These are phyloP conservation scores for Syzygium grande DNA, from an alignment of 345 rosid species.

Conservation along the genomic window DNA sequence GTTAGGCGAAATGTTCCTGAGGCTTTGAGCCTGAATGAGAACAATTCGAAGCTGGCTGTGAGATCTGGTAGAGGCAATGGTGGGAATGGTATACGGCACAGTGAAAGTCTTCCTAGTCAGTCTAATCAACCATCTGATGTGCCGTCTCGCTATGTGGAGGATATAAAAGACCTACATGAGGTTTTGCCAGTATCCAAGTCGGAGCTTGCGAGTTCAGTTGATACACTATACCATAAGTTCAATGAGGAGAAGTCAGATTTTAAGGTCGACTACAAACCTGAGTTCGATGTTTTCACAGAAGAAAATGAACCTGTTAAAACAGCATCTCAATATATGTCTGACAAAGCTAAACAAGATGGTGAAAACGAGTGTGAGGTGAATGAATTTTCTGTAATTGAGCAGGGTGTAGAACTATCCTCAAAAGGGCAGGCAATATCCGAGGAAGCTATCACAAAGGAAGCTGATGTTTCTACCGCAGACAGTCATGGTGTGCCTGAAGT, in stretches of 20 bases:
- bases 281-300: constrained; percentile 23
- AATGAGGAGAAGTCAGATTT: constrained; percentile 44
- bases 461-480: constrained; percentile 10
- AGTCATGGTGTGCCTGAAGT: constrained; percentile 22
- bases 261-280: constrained; percentile 25
- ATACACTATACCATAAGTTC: constrained; percentile 31
- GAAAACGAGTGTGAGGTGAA: constrained; percentile 27
- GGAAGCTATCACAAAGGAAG: constrained; percentile 12
- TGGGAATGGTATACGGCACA: constrained; percentile 20
- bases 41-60: constrained; percentile 18
- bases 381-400: constrained; percentile 31
- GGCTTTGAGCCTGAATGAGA: constrained; percentile 29
- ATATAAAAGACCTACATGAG: constrained; percentile 76
- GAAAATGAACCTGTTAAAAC: constrained; percentile 24
- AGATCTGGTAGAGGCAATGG: constrained; percentile 29
- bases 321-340: constrained; percentile 4
- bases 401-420: constrained; percentile 25
- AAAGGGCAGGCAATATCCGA: constrained; percentile 16
- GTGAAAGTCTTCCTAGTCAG: constrained; percentile 40
- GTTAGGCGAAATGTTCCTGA: constrained; percentile 22
- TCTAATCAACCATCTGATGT: constrained; percentile 17
- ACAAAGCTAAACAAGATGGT: constrained; percentile 16
- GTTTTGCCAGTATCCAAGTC: constrained; percentile 45
- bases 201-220: constrained; percentile 28
- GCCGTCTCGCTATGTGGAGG: constrained; percentile 29